Evolutionary conservation across 441 rosid species (phyloP), one percentile per base, ranked within the genome.

Genomic region (Kokia cookei): DNA sequence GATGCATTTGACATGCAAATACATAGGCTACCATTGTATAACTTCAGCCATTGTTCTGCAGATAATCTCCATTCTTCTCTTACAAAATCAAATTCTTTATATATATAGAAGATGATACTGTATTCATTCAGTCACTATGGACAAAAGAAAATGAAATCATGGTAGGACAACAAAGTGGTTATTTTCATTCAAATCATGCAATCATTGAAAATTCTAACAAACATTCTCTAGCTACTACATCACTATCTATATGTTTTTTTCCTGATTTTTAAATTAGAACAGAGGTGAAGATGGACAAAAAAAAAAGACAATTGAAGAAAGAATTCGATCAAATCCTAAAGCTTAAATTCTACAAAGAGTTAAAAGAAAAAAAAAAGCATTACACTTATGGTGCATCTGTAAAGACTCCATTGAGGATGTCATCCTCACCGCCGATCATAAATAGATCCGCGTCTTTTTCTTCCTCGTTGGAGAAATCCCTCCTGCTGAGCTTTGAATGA

Each of bases 331-430:
- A 79, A 82, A 82, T 82, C 75, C 86, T 83, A 84, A 45, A 74
- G 40, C 73, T 72, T 35, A 81, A 75, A 80, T 32, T 67, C 81
- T 81, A 77, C 74, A 77, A 32, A 62, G 76, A 80, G 82, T 80
- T 75, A 61, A 75, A 77, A 76, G 76, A 5, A 32, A 32, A 32
- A 19, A 19, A 72, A 79, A 83, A 78, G 75, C 81, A 82, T 85
- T 84, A 84, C 82, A 78, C 77, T 74, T 87, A 79, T 51, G 87
- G 63, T 29, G 86, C 78, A 77, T 88, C 86, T 24, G 79, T 74
- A 72, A 88, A 84, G 78, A 84, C 91, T 72, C 82, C 89, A 69
- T 86, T 79, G 58, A 90, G 84, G 86, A 83, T 80, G 70, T 87
- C 90, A 73, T 87, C 92, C 67, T 88, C 87, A 54, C 84, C 71